A percentile compares a stretch with the other conserved stretches of the same genome.
Evolutionary conservation across 371 early-diverging fungal species (phyloP).

Genomic region (Fennellomyces sp.): DNA sequence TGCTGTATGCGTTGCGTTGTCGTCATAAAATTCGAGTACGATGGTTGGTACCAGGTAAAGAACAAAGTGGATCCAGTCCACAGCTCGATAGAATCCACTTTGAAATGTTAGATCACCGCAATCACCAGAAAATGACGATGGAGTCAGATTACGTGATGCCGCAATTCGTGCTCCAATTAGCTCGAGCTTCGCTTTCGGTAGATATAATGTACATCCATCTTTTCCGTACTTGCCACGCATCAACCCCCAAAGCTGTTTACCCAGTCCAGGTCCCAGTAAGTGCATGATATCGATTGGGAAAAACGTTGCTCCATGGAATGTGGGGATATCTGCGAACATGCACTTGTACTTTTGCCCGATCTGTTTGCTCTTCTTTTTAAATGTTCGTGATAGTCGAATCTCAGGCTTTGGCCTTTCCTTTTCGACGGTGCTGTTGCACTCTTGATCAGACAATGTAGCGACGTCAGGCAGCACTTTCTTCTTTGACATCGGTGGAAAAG

Average conservation of each 20-base stretch:
- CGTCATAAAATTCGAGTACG: too few species aligned
- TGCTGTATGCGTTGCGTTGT: too few species aligned
- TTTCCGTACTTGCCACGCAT: not conserved
- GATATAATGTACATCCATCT: not conserved
- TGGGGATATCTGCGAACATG: not conserved
- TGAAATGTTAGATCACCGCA: not conserved
- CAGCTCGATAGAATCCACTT: not conserved
- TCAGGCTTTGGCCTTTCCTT: too few species aligned
- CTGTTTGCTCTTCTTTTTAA: too few species aligned
- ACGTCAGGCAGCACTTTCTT: too few species aligned
- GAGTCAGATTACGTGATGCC: not conserved
- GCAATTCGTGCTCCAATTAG: not conserved
- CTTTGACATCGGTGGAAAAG: too few species aligned
- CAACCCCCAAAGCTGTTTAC: not conserved
- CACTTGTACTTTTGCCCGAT: too few species aligned
- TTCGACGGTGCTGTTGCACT: too few species aligned
- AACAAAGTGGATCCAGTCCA: constrained; percentile 1
- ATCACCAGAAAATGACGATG: not conserved
- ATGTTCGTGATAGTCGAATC: too few species aligned
- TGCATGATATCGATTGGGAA: constrained; percentile 8
- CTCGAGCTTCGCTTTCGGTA: not conserved
- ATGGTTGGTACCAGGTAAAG: not conserved
- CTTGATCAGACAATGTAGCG: too few species aligned
- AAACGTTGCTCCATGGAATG: not conserved
- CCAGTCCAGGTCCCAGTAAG: not conserved